These are phyloP conservation scores for Aspergillus olivimuriae DNA, from an alignment of 495 filamentous ascomycete species.

Conservation along the genomic window DNA sequence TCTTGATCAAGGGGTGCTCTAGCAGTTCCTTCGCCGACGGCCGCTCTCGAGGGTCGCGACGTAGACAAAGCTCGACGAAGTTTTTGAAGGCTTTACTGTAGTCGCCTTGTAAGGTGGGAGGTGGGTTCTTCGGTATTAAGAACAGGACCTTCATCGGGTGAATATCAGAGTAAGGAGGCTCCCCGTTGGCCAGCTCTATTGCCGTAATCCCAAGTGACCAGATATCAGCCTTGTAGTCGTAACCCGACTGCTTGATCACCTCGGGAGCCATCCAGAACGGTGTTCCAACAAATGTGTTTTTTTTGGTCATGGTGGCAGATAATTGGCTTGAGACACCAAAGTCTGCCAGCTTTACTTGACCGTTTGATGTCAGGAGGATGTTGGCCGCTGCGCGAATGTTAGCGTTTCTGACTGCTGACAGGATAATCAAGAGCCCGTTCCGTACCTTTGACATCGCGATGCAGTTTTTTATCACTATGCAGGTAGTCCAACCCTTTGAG, in stretches of 20 bases:
- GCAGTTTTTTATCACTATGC: constrained; percentile 90
- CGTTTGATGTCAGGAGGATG: constrained; percentile 76
- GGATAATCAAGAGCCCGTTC: background rate
- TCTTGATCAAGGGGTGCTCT: constrained; percentile 81
- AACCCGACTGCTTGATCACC: constrained; percentile 96
- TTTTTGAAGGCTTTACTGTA: constrained; percentile 91
- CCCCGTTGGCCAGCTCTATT: constrained; percentile 84
- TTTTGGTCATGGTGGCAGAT: constrained; percentile 99
- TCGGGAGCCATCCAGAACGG: constrained; percentile 99
- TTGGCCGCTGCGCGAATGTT: constrained; percentile 65
- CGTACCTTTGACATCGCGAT: constrained; percentile 92
- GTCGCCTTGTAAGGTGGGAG: constrained; percentile 74
- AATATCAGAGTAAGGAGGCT: constrained; percentile 93
- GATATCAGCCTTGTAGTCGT: constrained; percentile 97
- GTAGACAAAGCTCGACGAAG: constrained; percentile 81
- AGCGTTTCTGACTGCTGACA: constrained; percentile 7
- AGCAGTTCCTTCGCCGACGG: constrained; percentile 84
- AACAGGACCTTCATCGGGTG: constrained; percentile 99
- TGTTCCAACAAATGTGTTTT: constrained; percentile 97
- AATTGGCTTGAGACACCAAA: constrained; percentile 96
- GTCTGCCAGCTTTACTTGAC: constrained; percentile 94
- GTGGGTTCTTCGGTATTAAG: constrained; percentile 90
- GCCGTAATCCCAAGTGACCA: constrained; percentile 99
- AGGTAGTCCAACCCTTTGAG: constrained; percentile 88
- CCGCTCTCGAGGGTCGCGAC: constrained; percentile 80